A percentile compares a stretch with the other conserved stretches of the same genome.
Evolutionary conservation across 1,139 yeast species (phyloP).

Genomic region (Candida tetrigidarum): DNA sequence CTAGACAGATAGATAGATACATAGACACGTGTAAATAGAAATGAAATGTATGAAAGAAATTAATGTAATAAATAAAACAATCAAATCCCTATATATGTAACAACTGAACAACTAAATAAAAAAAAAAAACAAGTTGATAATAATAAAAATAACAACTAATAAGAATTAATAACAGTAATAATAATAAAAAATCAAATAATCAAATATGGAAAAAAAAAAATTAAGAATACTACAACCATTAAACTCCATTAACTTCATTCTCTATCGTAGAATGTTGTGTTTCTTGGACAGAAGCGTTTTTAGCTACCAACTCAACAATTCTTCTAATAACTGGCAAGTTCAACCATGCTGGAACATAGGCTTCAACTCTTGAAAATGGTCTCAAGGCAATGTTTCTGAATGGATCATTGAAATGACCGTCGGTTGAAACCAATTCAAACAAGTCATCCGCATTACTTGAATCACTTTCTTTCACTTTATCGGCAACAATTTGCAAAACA

Average conservation of each 20-base stretch:
- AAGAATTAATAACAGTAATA: conserved; percentile 2
- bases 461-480: conserved; percentile 73
- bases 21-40: background rate
- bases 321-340: conserved; percentile 88
- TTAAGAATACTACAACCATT: conserved; percentile 1
- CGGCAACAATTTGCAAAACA: conserved; percentile 83
- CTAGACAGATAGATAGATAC: background rate
- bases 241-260: conserved; percentile 13
- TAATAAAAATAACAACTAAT: too few species aligned
- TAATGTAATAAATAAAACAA: conserved; percentile 6
- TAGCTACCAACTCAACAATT: conserved; percentile 88
- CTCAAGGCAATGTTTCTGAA: conserved; percentile 87
- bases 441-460: conserved; percentile 63
- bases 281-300: conserved; percentile 63
- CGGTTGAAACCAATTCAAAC: conserved; percentile 69
- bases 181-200: background rate
- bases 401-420: conserved; percentile 87
- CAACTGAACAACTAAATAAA: background rate
- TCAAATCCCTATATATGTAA: conserved; percentile 3
- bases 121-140: too few species aligned
- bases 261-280: conserved; percentile 16
- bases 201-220: conserved; percentile 7
- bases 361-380: conserved; percentile 88
- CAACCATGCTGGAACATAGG: conserved; percentile 96
- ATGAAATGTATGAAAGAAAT: background rate